Conservation (phyloP, 2,329 filamentous ascomycete genomes). For the Sporothrix mexicana region DNA sequence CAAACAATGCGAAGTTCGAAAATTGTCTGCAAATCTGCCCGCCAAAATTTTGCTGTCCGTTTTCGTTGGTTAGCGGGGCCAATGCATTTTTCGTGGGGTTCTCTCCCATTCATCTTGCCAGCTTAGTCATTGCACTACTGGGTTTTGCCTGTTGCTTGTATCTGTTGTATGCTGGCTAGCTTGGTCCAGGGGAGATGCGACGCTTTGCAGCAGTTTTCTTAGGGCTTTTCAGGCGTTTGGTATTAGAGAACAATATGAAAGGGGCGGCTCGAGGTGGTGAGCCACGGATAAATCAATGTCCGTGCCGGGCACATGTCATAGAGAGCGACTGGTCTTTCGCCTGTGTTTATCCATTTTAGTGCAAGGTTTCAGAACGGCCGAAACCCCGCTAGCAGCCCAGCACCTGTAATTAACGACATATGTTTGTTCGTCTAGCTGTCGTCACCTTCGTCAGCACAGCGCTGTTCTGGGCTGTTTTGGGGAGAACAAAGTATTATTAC, state of each 20-base stretch:
- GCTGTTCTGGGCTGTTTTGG: not conserved
- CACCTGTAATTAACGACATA: not conserved
- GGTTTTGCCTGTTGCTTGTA: not conserved
- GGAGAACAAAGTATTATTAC: not conserved
- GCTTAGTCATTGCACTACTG: conserved; percentile 25
- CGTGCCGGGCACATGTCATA: conserved; percentile 13
- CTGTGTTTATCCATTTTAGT: conserved; percentile 20
- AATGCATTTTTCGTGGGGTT: conserved; percentile 33
- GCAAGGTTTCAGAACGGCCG: conserved; percentile 10
- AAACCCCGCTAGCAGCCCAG: conserved; percentile 28
- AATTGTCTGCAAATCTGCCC: conserved; percentile 25
- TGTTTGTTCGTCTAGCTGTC: conserved; percentile 18
- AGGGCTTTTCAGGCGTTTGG: conserved; percentile 28
- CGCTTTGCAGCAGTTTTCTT: conserved; percentile 18
- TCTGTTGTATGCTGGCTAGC: not conserved
- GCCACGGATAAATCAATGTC: conserved; percentile 16
- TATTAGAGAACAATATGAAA: conserved; percentile 6
- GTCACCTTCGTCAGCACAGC: conserved; percentile 31
- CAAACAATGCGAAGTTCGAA: conserved; percentile 14
- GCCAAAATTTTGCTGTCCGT: conserved; percentile 35
- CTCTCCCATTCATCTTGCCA: not conserved
- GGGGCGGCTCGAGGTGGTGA: not conserved
- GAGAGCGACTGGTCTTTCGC: no score
- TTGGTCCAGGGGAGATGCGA: not conserved
- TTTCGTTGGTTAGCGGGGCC: conserved; percentile 32